Evolutionary conservation across 2,329 filamentous ascomycete species (phyloP).

Genomic region (Endothia cerciana): DNA sequence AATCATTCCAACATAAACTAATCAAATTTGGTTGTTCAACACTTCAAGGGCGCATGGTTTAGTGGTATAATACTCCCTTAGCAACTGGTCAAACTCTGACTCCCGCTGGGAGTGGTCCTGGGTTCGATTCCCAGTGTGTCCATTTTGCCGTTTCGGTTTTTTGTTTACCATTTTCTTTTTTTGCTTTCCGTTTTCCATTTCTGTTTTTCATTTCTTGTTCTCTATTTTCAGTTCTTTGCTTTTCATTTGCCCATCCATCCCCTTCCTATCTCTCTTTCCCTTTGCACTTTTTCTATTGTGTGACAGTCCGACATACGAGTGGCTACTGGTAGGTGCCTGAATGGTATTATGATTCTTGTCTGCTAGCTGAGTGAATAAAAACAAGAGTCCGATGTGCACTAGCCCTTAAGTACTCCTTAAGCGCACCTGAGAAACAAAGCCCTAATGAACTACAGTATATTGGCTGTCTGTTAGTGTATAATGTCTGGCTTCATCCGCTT

Average conservation of each 20-base stretch:
- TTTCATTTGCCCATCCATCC: too few relatives aligned
- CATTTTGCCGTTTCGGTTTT: neutral
- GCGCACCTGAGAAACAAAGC: too few relatives aligned
- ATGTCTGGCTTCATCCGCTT: conserved; percentile 21
- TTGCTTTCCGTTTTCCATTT: neutral
- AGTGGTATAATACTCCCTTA: conserved; percentile 17
- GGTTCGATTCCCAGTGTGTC: conserved; percentile 14
- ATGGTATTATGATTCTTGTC: too few relatives aligned
- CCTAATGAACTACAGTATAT: conserved; percentile 19
- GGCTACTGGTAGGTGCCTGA: too few relatives aligned
- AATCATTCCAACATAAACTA: too few relatives aligned
- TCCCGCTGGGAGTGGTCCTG: conserved; percentile 7
- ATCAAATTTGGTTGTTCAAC: neutral
- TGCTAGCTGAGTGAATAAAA: too few relatives aligned
- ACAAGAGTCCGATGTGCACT: too few relatives aligned
- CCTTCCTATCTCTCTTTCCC: too few relatives aligned
- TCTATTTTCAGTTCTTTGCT: neutral
- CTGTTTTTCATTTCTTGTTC: neutral
- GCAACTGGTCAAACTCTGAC: neutral
- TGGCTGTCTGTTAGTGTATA: conserved; percentile 16
- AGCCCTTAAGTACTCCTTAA: too few relatives aligned
- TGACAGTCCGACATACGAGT: too few relatives aligned
- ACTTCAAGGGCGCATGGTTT: conserved; percentile 11
- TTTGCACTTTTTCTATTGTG: too few relatives aligned
- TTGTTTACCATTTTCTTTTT: neutral